A percentile compares a stretch with the other conserved stretches of the same genome.
Conservation (phyloP, 2,329 filamentous ascomycete genomes). For the Phymatotrichopsis omnivora region DNA sequence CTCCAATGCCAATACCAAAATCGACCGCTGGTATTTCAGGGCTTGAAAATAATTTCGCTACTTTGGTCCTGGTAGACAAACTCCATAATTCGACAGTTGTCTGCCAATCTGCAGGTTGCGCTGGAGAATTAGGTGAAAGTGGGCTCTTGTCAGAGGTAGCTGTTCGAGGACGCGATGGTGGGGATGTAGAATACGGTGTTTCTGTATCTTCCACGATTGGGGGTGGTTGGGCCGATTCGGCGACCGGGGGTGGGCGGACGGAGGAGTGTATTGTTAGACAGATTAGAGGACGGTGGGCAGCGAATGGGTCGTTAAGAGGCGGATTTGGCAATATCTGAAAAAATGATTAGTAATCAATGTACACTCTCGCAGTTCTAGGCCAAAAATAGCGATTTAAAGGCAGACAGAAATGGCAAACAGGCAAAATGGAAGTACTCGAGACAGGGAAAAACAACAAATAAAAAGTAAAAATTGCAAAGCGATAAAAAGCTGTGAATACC, state of each 20-base stretch:
- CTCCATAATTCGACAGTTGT: constrained; percentile 32
- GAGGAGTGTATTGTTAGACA: constrained; percentile 31
- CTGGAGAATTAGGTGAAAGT: constrained; percentile 19
- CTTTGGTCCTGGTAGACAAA: constrained; percentile 26
- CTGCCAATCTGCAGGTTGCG: constrained; percentile 30
- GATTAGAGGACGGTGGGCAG: constrained; percentile 29
- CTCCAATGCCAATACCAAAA: constrained; percentile 23
- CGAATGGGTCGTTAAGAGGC: constrained; percentile 29
- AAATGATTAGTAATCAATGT: constrained; percentile 2
- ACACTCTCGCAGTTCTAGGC: constrained; percentile 1
- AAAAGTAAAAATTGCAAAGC: neutral
- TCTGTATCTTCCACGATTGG: constrained; percentile 26
- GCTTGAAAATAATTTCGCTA: constrained; percentile 31
- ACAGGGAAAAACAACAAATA: neutral
- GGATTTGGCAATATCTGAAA: constrained; percentile 31
- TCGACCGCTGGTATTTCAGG: constrained; percentile 27
- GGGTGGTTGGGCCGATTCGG: constrained; percentile 21
- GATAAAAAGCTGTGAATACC: constrained; percentile 19
- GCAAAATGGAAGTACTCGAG: neutral
- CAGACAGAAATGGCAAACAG: neutral
- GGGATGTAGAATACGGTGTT: constrained; percentile 29
- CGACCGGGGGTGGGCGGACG: constrained; percentile 17
- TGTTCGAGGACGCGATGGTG: constrained; percentile 30
- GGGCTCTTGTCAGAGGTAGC: constrained; percentile 29
- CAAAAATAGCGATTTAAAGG: too few species aligned